A percentile compares a stretch with the other conserved stretches of the same genome.
phyloP scores from a whole-genome alignment of 2,329 filamentous ascomycete species.

The Chrysoporthe cubensis region DNA sequence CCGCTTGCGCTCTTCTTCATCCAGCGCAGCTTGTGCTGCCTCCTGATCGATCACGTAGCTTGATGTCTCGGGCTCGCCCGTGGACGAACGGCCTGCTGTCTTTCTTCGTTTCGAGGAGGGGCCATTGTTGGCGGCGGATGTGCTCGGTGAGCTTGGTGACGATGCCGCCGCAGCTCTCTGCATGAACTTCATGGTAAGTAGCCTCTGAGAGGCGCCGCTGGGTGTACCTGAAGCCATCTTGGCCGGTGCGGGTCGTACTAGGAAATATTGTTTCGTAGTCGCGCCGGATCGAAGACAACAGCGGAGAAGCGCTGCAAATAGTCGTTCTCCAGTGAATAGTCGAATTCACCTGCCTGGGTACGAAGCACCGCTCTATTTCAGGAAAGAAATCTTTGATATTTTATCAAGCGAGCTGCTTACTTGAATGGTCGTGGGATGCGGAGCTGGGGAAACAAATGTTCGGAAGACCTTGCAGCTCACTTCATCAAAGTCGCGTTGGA shows the following conservation, averaged over 20 bases:
- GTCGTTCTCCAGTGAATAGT: neutral
- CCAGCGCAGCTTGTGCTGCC: constrained; percentile 65
- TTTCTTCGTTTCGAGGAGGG: constrained; percentile 68
- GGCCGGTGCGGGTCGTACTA: neutral
- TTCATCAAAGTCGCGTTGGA: neutral
- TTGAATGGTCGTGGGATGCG: neutral
- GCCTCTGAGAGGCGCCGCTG: constrained; percentile 79
- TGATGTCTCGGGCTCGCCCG: constrained; percentile 41
- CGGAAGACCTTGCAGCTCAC: neutral
- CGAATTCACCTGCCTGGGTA: neutral
- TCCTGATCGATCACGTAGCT: constrained; percentile 55
- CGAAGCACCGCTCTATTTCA: neutral
- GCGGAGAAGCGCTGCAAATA: neutral
- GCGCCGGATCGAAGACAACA: neutral
- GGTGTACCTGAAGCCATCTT: constrained; percentile 57
- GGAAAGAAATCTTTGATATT: neutral
- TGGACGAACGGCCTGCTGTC: constrained; percentile 40
- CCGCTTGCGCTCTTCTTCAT: constrained; percentile 69
- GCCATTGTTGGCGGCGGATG: constrained; percentile 49
- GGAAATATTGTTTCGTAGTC: neutral
- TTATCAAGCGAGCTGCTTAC: neutral
- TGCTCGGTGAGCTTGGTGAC: constrained; percentile 47
- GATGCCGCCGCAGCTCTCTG: constrained; percentile 76
- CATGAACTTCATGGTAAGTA: constrained; percentile 98
- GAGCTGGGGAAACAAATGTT: neutral